A percentile compares a stretch with the other conserved stretches of the same genome.
phyloP scores from a whole-genome alignment of 2,329 filamentous ascomycete genomes.

The Venturia carpophila region DNA sequence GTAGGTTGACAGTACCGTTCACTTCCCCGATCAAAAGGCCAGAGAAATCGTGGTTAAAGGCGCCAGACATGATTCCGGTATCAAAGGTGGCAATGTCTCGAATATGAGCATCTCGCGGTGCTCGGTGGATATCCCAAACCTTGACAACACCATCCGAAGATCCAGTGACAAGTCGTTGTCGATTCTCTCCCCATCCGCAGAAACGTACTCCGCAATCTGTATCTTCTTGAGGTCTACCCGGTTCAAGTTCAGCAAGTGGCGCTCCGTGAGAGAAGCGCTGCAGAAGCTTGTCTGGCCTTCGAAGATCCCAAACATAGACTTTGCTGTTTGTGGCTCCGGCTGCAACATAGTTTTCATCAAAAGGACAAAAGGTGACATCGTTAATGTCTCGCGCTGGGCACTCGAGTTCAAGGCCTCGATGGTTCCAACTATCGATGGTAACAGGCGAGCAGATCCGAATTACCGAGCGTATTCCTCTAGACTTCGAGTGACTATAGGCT shows the following conservation, averaged over 20 bases:
- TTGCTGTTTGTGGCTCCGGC: conserved; percentile 53
- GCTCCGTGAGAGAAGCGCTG: conserved; percentile 45
- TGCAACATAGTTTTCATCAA: conserved; percentile 45
- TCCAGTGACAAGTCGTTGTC: conserved; percentile 49
- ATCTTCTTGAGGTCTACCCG: conserved; percentile 38
- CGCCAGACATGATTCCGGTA: conserved; percentile 51
- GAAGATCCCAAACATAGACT: conserved; percentile 54
- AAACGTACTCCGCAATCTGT: conserved; percentile 52
- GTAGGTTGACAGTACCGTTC: conserved; percentile 46
- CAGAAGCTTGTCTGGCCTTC: conserved; percentile 39
- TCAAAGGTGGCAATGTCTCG: conserved; percentile 42
- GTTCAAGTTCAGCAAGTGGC: conserved; percentile 43
- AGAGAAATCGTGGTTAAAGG: conserved; percentile 48
- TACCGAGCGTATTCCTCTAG: conserved; percentile 39
- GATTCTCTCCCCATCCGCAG: conserved; percentile 48
- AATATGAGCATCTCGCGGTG: conserved; percentile 44
- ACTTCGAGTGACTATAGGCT: conserved; percentile 27
- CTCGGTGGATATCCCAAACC: conserved; percentile 49
- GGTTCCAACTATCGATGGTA: conserved; percentile 23
- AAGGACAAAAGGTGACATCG: conserved; percentile 47
- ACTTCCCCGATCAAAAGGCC: conserved; percentile 52
- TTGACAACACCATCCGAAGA: conserved; percentile 55
- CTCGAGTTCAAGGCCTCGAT: conserved; percentile 40
- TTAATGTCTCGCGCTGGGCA: conserved; percentile 56
- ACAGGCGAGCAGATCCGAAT: conserved; percentile 46